Evolutionary conservation across 1,284 basidiomycete species (phyloP), one percentile per base, ranked within the genome.

Genomic region (Abortiporus biennis): DNA sequence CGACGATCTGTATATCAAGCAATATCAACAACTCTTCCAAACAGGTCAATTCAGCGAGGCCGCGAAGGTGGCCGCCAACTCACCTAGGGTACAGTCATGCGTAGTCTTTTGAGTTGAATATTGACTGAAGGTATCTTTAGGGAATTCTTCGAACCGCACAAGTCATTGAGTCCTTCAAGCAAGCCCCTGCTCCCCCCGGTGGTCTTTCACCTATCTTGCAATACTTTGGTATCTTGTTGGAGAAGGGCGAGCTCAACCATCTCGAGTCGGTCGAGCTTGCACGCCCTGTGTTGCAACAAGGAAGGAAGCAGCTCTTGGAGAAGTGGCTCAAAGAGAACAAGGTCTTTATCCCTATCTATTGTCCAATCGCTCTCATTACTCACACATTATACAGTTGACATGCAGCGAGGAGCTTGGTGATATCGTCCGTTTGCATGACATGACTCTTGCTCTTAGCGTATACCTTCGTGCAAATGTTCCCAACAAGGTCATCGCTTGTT

Each of bases 271-370:
- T 99, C 35, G 96, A 99, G 64, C 81, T 99, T 33, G 95, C 96
- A 0, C 83, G 92, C 40, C 96, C 96, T 17, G 96, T 99, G 11
- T 72, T 99, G 38, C 85, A 92, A 55, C 96, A 99, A 70, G 93
- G 93, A 42, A 83, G 94, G 59, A 99, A 99, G 69, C 93, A 98
- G 59, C 72, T 99, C 35, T 75, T 99, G 20, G 96, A 99, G 71
- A 99, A 99, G 62, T 99, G 96, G 96, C 71, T 99, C 52, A 99
- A 99, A 70, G 96, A 99, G 75, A 97, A 97, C 72, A 99, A 99
- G 80, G 89, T 82, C 49, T 24, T 60, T 46, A 11, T 20, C 31
- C 20, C 19, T 4, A 42, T 24, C n/a, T n/a, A n/a, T 15, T 16
- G 11, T 12, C 12, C 30, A 11, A 22, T 8, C 15, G 29, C 4